Conservation (phyloP, 2,329 filamentous ascomycete species). For the Chrysoporthe austroafricana region DNA sequence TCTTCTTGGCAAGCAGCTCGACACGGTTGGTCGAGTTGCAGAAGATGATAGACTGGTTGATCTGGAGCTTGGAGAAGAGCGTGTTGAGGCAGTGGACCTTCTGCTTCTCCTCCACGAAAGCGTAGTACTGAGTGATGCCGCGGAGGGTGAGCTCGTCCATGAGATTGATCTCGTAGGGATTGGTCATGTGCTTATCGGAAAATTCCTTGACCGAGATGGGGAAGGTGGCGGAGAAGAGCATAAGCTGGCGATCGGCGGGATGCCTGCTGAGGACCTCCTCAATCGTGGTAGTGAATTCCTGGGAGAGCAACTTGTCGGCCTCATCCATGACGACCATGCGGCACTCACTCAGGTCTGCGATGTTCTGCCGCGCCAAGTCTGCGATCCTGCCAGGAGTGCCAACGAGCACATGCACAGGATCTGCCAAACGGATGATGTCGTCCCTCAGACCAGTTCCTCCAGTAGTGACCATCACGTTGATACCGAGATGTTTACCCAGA, state of each 20-base stretch:
- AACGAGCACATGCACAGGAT: slow-evolving; percentile 95
- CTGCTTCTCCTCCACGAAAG: slow-evolving; percentile 98
- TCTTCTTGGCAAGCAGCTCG: slow-evolving; percentile 97
- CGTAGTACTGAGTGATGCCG: slow-evolving; percentile 98
- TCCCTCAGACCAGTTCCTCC: slow-evolving; percentile 94
- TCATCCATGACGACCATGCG: slow-evolving; percentile 99
- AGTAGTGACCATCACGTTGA: slow-evolving; percentile 99
- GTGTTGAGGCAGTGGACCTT: slow-evolving; percentile 99
- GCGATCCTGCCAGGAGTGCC: slow-evolving; percentile 96
- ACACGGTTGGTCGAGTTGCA: slow-evolving; percentile 99
- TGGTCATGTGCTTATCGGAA: slow-evolving; percentile 96
- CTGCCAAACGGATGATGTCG: slow-evolving; percentile 92
- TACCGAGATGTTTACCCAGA: slow-evolving; percentile 91
- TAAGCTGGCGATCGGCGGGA: slow-evolving; percentile 96
- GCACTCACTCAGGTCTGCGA: slow-evolving; percentile 94
- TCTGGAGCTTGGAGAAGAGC: slow-evolving; percentile 97
- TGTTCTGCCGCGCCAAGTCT: slow-evolving; percentile 93
- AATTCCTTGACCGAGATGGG: slow-evolving; percentile 96
- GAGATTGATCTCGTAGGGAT: slow-evolving; percentile 97
- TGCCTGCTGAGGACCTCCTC: slow-evolving; percentile 95
- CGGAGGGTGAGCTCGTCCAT: slow-evolving; percentile 99
- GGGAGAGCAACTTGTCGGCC: slow-evolving; percentile 94
- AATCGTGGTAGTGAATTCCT: slow-evolving; percentile 96
- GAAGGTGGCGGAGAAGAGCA: slow-evolving; percentile 99
- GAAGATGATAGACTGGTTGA: slow-evolving; percentile 99